Conservation (phyloP, 805 yeast genomes). For the Babjeviella inositovora region DNA sequence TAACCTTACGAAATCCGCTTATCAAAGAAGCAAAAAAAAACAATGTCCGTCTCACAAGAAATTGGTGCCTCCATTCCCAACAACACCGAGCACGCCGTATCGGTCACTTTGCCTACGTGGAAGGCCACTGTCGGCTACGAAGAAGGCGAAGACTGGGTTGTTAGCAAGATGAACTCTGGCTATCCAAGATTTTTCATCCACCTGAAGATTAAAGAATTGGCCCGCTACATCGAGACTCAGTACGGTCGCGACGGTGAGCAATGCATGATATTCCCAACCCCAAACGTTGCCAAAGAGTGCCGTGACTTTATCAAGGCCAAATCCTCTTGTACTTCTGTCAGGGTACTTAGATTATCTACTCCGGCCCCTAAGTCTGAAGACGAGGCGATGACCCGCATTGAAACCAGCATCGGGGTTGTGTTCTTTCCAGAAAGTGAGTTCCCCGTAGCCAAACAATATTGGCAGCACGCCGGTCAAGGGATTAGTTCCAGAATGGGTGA, state of each 20-base stretch:
- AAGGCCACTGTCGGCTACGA: slow-evolving; percentile 84
- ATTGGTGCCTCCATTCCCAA: slow-evolving; percentile 84
- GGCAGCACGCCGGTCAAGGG: slow-evolving; percentile 99
- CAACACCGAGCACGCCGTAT: slow-evolving; percentile 83
- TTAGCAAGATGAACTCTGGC: slow-evolving; percentile 64
- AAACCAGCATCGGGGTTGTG: slow-evolving; percentile 63
- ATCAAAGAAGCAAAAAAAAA: no score
- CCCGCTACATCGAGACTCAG: slow-evolving; percentile 35
- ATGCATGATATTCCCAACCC: slow-evolving; percentile 64
- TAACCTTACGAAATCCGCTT: no score
- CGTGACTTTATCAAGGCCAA: slow-evolving; percentile 54
- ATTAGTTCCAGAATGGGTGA: slow-evolving; percentile 83
- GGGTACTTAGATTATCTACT: slow-evolving; percentile 63
- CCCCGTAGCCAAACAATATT: slow-evolving; percentile 64
- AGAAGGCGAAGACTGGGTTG: slow-evolving; percentile 76
- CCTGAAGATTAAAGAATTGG: slow-evolving; percentile 38
- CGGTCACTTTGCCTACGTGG: slow-evolving; percentile 94
- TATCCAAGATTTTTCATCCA: slow-evolving; percentile 80
- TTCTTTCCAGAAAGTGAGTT: slow-evolving; percentile 50
- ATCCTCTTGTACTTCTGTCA: slow-evolving; percentile 14
- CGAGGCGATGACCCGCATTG: slow-evolving; percentile 43
- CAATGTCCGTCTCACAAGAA: slow-evolving; percentile 10
- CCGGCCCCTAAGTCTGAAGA: slow-evolving; percentile 45
- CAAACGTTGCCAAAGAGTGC: slow-evolving; percentile 69
- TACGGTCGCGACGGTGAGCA: slow-evolving; percentile 73